Conservation (phyloP, 2,329 filamentous ascomycete species). For the Gremmenia infestans region DNA sequence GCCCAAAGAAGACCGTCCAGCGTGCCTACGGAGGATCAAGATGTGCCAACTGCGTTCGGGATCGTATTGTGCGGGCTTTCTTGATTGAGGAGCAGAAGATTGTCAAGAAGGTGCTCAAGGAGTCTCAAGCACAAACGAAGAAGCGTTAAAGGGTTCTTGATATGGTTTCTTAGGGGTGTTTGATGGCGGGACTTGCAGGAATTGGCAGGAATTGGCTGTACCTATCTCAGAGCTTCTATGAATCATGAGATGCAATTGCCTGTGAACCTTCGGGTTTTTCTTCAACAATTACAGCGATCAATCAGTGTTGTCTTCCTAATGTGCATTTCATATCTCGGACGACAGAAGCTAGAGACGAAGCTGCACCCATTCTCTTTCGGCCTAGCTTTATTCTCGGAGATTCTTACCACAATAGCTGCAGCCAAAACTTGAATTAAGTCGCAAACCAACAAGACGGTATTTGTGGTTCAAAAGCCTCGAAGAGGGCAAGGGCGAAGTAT, state of each 20-base stretch:
- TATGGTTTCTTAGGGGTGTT: conserved; percentile 31
- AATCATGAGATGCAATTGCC: conserved; percentile 28
- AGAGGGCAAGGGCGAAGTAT: no score
- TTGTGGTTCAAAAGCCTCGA: no score
- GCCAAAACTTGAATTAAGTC: no score
- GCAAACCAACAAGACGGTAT: no score
- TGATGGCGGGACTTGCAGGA: conserved; percentile 31
- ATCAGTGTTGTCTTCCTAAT: neutral
- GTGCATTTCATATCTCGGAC: neutral
- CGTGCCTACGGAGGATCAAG: conserved; percentile 97
- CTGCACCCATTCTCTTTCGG: no score
- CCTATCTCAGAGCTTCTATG: conserved; percentile 28
- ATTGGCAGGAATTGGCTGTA: conserved; percentile 32
- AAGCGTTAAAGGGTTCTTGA: conserved; percentile 29
- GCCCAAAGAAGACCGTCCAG: conserved; percentile 99
- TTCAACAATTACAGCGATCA: neutral
- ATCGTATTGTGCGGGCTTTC: conserved; percentile 97
- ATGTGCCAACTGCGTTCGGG: conserved; percentile 97
- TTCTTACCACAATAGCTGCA: no score
- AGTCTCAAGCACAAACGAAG: conserved; percentile 74
- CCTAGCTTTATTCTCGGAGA: no score
- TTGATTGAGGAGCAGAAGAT: conserved; percentile 99
- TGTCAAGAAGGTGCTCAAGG: conserved; percentile 99
- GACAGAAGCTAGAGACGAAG: neutral
- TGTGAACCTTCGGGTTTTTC: conserved; percentile 3